Conservation (phyloP, 1,284 basidiomycete genomes). For the Chalciporus sp. region DNA sequence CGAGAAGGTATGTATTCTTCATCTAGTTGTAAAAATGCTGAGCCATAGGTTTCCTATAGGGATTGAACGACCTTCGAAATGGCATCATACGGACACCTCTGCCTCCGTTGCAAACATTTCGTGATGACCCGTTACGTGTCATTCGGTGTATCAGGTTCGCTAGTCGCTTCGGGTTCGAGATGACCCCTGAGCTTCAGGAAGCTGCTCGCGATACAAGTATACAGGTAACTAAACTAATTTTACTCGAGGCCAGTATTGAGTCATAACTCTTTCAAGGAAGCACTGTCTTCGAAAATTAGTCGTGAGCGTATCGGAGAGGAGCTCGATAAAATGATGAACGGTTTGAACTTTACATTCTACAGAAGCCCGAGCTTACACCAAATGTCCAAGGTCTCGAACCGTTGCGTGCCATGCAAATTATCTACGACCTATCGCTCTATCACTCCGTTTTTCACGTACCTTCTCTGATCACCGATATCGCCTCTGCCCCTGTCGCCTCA, state of each 20-base stretch:
- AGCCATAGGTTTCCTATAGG: conserved; percentile 46
- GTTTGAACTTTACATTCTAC: conserved; percentile 39
- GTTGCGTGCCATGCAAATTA: conserved; percentile 70
- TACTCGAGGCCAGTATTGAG: neutral
- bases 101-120: conserved; percentile 85
- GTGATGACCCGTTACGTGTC: conserved; percentile 93
- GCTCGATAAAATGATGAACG: conserved; percentile 88
- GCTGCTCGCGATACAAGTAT: conserved; percentile 72
- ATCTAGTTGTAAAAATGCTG: conserved; percentile 1
- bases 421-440: conserved; percentile 72
- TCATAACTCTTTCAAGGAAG: conserved; percentile 50
- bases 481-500: conserved; percentile 46
- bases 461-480: conserved; percentile 42
- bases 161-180: conserved; percentile 82
- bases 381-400: conserved; percentile 65
- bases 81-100: conserved; percentile 91
- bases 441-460: conserved; percentile 69
- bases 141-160: conserved; percentile 92
- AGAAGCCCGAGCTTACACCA: conserved; percentile 2
- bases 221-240: conserved; percentile 50
- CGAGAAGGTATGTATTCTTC: conserved; percentile 55
- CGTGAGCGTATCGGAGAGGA: conserved; percentile 92
- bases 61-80: conserved; percentile 79
- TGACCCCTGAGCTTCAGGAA: conserved; percentile 73
- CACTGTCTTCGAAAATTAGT: conserved; percentile 78